Evolutionary conservation across 1,284 basidiomycete species (phyloP), one percentile per base, ranked within the genome.

Genomic region (Trichosporon ovoides): DNA sequence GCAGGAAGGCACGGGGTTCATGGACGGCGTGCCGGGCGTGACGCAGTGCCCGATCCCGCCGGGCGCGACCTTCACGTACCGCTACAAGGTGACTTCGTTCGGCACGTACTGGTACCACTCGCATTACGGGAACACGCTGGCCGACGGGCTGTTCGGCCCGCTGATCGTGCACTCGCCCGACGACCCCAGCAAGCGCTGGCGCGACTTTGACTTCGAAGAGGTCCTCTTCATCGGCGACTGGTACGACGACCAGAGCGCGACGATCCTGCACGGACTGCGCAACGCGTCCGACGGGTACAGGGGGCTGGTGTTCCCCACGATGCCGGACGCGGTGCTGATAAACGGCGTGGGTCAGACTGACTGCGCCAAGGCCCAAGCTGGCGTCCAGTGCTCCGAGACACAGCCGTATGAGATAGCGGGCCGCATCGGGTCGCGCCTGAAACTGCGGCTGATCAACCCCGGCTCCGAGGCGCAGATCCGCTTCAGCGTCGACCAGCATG

Each of bases 1-100:
- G 10, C 68, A 70, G 59, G 68, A 69, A 43, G 60, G 63, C 14
- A 60, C 67, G 16, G 52, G 55, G 13, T 51, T 48, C 37, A 69
- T 69, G 66, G 71, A 72, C 58, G 71, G 71, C 35, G 65, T 68
- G 12, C 67, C 71, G 4, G 71, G 71, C n/a, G 38, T 72, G 20
- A 62, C 69, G 2, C 78, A 72, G 66, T 85, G 84, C 62, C 81
- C 82, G 2, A 83, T 85, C 58, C 75, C 78, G 2, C 71, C 81
- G 0, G 76, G 77, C 0, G 65, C 76, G n/a, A 76, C 74, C 7
- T 84, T 82, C 73, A 75, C 79, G 20, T 84, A 84, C 75, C 46
- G 60, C 2, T 71, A 69, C 62, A 66, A 73, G 58, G 62, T 61
- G 18, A 57, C 14, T 22, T 20, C 33, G 20, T 46, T 12, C n/a